Base-by-base conservation (phyloP, 75 land plant genomes). In the Sequoia sempervirens region DNA sequence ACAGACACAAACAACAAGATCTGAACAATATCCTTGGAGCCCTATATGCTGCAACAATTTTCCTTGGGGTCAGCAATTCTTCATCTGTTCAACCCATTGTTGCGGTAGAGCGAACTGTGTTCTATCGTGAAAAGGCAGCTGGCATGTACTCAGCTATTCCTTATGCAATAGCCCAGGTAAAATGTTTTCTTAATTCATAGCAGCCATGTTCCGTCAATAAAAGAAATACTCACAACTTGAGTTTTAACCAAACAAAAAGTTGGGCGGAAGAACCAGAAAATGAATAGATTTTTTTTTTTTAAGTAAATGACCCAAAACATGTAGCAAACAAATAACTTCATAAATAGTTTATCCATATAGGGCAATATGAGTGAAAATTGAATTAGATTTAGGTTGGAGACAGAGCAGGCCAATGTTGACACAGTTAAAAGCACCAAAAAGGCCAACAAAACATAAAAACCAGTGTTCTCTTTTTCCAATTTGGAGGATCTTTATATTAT, bases 51-150 rank as follows among this genome's bases (percentile, higher is more conserved):
- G 86, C 93, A 43, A 88, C 89, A 32, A 52, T 90, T 14, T 94
- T 95, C 87, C 90, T 94, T 47, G 96, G 96, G 38, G 87, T 89
- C 38, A 82, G 81, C 75, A 95, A 94, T 82, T 70, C 94, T 15
- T 58, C 85, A 26, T 82, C 92, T 5, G 96, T 95, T 26, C 93
- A 90, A 73, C 90, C 97, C 82, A 88, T 95, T 45, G 96, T 95
- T 20, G 86, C 84, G 0, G 82, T 89, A 18, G 97, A 95, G 80
- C 83, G 97, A 82, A 93, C 93, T 1, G 93, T 94, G 68, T 94
- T 95, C 88, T 95, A 95, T 83, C 82, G 96, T 30, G 97, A 95
- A 85, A 83, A 88, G 84, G 96, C 92, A 20, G 97, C 97, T 9
- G 93, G 96, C 82, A 94, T 92, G 93, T 92, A 91, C 80, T 92